phyloP scores from a whole-genome alignment of 2,329 filamentous ascomycete genomes.

The Fusarium neocosmosporiellum region DNA sequence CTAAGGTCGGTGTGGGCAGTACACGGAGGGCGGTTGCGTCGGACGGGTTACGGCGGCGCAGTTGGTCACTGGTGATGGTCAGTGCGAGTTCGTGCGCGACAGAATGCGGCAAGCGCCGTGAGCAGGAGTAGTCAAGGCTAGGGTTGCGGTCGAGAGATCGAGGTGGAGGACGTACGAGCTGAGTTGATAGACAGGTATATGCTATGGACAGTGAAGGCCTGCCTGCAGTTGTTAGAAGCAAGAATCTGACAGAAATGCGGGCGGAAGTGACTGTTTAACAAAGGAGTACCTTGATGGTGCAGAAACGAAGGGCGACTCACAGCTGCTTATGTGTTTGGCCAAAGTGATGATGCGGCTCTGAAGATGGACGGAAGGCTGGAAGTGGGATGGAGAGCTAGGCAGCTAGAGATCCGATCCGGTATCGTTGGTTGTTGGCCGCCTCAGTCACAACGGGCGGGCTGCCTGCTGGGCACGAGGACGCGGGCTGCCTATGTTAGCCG shows the following conservation, averaged over 20 bases:
- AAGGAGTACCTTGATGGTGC: constrained; percentile 33
- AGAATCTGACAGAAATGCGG: background rate
- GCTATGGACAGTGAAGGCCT: constrained; percentile 6
- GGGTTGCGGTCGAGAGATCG: constrained; percentile 12
- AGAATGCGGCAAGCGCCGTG: background rate
- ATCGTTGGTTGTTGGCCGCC: constrained; percentile 2
- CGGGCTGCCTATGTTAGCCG: background rate
- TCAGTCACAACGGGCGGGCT: constrained; percentile 12
- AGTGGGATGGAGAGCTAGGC: constrained; percentile 29
- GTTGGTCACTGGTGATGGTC: constrained; percentile 9
- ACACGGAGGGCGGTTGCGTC: background rate
- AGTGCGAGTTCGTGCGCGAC: background rate
- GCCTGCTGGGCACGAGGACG: background rate
- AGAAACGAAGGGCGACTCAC: constrained; percentile 5
- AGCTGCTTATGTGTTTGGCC: constrained; percentile 1
- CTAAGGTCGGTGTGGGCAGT: constrained; percentile 1
- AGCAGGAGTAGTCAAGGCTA: background rate
- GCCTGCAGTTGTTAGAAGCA: constrained; percentile 15
- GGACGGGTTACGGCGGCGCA: background rate
- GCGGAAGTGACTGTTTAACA: background rate
- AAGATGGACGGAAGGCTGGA: constrained; percentile 17
- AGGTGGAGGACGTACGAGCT: constrained; percentile 29
- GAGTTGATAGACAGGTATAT: background rate
- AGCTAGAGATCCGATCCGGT: constrained; percentile 19
- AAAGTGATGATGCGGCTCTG: constrained; percentile 35